Conservation (phyloP, 1,139 yeast species). For the Candida neerlandica region DNA sequence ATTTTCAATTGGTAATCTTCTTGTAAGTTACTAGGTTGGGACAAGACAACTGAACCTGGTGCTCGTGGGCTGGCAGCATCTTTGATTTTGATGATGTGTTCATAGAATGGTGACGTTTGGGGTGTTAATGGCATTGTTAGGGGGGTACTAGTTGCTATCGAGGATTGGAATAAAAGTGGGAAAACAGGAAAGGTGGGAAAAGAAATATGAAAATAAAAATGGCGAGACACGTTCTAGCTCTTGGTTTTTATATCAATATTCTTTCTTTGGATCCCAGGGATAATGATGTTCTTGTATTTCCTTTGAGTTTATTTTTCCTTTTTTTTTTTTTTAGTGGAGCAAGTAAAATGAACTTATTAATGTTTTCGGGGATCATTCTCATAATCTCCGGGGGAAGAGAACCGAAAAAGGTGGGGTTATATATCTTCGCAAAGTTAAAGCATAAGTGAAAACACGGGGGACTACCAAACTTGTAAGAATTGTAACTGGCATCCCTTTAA, state of each 20-base stretch:
- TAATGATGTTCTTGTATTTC: too few relatives aligned
- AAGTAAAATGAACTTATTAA: background rate
- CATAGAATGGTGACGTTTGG: constrained; percentile 15
- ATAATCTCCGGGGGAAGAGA: too few relatives aligned
- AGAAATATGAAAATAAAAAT: background rate
- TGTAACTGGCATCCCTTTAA: too few relatives aligned
- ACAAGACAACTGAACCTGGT: constrained; percentile 26
- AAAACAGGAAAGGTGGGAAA: background rate
- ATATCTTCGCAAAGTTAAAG: too few relatives aligned
- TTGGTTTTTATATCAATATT: too few relatives aligned
- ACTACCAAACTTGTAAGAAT: too few relatives aligned
- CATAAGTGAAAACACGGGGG: too few relatives aligned
- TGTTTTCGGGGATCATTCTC: too few relatives aligned
- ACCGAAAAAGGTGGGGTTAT: too few relatives aligned
- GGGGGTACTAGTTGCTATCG: background rate
- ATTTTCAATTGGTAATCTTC: constrained; percentile 33
- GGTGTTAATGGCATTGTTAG: constrained; percentile 16
- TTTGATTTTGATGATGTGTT: constrained; percentile 11
- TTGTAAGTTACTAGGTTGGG: constrained; percentile 22
- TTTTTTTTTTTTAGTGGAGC: background rate
- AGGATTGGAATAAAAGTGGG: background rate
- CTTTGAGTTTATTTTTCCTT: too few relatives aligned
- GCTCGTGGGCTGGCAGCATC: constrained; percentile 37
- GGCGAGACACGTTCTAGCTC: background rate
- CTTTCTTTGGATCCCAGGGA: too few relatives aligned